phyloP scores from a whole-genome alignment of 2,329 filamentous ascomycete genomes.

The Pseudogymnoascus sp. region DNA sequence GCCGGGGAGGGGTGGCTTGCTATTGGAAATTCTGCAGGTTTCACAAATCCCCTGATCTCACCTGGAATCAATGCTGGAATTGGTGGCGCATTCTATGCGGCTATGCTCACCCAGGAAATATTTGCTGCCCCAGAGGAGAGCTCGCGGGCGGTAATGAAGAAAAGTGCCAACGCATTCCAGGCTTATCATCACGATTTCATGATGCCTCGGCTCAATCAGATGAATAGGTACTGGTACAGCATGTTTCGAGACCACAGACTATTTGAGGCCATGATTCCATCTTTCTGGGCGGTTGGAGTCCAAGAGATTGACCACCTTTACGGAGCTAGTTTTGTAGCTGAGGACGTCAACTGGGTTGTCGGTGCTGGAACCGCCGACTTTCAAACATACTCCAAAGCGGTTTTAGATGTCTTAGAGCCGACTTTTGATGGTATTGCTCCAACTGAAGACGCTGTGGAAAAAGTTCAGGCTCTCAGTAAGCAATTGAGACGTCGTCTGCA shows the following conservation, averaged over 20 bases:
- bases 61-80: slow-evolving; percentile 24
- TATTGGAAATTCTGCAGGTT: slow-evolving; percentile 26
- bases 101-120: background rate
- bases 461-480: background rate
- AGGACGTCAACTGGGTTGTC: background rate
- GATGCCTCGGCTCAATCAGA: background rate
- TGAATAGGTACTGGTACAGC: background rate
- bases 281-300: background rate
- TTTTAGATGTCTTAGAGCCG: background rate
- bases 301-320: background rate
- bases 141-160: background rate
- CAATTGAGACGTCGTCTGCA: background rate
- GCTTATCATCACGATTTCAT: background rate
- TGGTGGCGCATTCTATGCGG: background rate
- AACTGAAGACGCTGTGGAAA: background rate
- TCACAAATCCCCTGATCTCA: slow-evolving; percentile 27
- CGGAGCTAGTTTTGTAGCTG: background rate
- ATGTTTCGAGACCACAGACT: background rate
- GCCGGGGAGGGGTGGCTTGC: slow-evolving; percentile 24
- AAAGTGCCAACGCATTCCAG: background rate
- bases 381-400: background rate
- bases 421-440: background rate
- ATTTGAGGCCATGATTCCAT: background rate
- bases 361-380: background rate
- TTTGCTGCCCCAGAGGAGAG: background rate